Evolutionary conservation across 441 rosid genomes (phyloP).

Genomic region (Metrosideros polymorpha): DNA sequence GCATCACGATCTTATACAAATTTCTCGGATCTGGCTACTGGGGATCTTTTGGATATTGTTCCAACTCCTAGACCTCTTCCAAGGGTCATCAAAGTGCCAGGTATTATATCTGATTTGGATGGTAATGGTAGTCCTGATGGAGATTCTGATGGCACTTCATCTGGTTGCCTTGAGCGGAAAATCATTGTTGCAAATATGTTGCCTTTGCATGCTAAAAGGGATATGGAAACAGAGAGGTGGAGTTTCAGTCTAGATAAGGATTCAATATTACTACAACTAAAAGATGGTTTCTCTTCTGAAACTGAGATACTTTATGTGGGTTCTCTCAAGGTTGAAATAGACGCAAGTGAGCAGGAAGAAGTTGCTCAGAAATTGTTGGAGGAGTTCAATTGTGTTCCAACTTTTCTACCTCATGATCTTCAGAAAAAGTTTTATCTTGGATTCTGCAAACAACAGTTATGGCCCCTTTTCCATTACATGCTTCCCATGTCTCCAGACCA

Average conservation of each 20-base stretch:
- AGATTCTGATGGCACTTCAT: constrained; percentile 48
- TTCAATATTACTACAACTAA: constrained; percentile 49
- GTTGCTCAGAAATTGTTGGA: constrained; percentile 56
- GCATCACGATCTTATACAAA: constrained; percentile 56
- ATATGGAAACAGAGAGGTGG: constrained; percentile 49
- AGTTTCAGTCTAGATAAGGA: constrained; percentile 56
- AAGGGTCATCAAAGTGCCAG: constrained; percentile 74
- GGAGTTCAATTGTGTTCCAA: constrained; percentile 75
- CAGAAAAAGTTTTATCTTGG: constrained; percentile 75
- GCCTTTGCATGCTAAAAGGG: constrained; percentile 63
- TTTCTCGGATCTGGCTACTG: constrained; percentile 56
- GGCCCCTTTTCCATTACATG: constrained; percentile 98
- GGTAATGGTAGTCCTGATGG: constrained; percentile 39
- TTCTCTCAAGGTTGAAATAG: constrained; percentile 65
- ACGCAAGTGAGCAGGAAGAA: constrained; percentile 65
- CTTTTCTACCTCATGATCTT: constrained; percentile 67
- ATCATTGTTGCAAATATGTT: constrained; percentile 79
- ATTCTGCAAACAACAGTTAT: constrained; percentile 81
- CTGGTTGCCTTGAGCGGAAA: constrained; percentile 41
- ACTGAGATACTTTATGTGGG: constrained; percentile 80
- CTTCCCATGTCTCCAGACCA: constrained; percentile 86
- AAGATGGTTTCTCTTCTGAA: constrained; percentile 62
- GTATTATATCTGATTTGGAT: constrained; percentile 67
- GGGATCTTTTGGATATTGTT: constrained; percentile 58
- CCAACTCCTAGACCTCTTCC: constrained; percentile 71